phyloP scores from a whole-genome alignment of 73 alveolate species.

The Breviolum minutum region DNA sequence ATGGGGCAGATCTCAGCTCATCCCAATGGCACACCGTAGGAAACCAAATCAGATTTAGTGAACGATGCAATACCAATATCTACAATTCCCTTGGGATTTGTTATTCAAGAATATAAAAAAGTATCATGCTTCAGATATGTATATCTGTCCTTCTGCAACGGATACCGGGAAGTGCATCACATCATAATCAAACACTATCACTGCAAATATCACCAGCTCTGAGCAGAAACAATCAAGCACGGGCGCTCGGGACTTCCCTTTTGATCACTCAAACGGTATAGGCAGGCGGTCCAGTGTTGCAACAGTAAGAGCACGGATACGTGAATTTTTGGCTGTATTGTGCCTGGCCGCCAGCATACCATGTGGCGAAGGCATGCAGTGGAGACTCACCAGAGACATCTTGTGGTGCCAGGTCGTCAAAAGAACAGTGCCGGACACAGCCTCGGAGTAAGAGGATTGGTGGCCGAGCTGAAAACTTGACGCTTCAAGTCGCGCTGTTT shows the following conservation, averaged over 20 bases:
- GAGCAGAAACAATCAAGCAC: neutral
- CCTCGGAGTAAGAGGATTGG: neutral
- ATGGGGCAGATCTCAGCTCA: too few relatives aligned
- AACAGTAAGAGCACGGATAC: conserved; percentile 9
- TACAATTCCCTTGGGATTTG: neutral
- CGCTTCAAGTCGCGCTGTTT: neutral
- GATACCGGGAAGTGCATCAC: neutral
- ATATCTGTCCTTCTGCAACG: neutral
- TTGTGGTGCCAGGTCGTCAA: conserved; percentile 3
- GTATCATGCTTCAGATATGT: neutral
- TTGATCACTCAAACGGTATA: neutral
- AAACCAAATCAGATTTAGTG: too few relatives aligned
- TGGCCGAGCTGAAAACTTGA: neutral
- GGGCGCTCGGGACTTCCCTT: neutral
- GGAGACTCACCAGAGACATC: conserved; percentile 26
- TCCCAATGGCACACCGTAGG: too few relatives aligned
- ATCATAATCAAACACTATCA: neutral
- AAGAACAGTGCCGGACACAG: conserved; percentile 64
- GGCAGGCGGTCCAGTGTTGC: neutral
- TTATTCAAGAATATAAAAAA: neutral
- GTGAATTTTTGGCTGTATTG: neutral
- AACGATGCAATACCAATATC: neutral
- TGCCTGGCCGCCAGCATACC: conserved; percentile 22
- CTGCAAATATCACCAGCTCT: neutral
- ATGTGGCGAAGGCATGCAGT: conserved; percentile 19